These are phyloP conservation scores for Penicillium sp. DNA, from an alignment of 2,329 filamentous ascomycete genomes.

Conservation along the genomic window DNA sequence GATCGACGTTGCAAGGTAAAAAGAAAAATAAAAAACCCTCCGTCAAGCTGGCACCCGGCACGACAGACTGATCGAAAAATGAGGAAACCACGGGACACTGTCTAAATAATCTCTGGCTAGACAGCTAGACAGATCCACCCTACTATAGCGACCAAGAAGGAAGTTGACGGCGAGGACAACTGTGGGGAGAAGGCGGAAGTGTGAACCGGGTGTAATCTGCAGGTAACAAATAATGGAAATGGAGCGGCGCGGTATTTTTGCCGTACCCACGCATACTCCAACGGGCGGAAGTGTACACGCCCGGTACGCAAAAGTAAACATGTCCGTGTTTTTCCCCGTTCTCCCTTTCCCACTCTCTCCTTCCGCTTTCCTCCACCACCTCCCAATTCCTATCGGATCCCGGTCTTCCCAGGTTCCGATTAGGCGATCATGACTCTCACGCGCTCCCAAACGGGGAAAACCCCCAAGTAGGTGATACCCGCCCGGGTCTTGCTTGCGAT, in stretches of 20 bases:
- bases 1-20: slow-evolving; percentile 15
- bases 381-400: slow-evolving; percentile 16
- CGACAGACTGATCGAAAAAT: background rate
- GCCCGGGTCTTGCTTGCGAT: slow-evolving; percentile 14
- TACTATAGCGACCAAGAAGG: background rate
- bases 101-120: background rate
- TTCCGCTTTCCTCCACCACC: slow-evolving; percentile 7
- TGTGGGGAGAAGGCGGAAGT: slow-evolving; percentile 14
- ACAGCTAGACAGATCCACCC: background rate
- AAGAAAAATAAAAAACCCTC: background rate
- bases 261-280: slow-evolving; percentile 4
- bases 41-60: background rate
- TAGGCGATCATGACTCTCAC: slow-evolving; percentile 45
- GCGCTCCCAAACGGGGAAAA: slow-evolving; percentile 53
- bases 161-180: background rate
- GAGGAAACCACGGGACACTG: background rate
- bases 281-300: slow-evolving; percentile 9
- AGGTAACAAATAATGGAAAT: background rate
- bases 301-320: slow-evolving; percentile 19
- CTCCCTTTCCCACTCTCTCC: slow-evolving; percentile 3
- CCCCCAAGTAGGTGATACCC: slow-evolving; percentile 47
- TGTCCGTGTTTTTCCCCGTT: slow-evolving; percentile 8
- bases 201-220: slow-evolving; percentile 14
- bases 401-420: slow-evolving; percentile 19
- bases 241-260: slow-evolving; percentile 7